Evolutionary conservation across 2,329 filamentous ascomycete genomes (phyloP).

Genomic region (Diplodia sapinea): DNA sequence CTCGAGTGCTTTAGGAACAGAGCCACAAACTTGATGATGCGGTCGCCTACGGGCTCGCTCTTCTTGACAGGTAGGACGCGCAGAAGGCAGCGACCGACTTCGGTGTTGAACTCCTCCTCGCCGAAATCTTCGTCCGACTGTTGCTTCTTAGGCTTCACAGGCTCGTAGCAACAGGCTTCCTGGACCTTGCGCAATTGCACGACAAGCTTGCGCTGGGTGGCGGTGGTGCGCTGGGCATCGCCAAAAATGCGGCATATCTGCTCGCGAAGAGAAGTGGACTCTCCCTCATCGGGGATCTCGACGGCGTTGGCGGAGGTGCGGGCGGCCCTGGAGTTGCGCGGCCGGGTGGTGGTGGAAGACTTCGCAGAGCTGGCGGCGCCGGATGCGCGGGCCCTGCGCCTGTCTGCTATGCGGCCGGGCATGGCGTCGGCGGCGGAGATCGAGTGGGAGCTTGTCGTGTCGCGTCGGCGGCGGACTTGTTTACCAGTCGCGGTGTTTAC

Average conservation of each 20-base stretch:
- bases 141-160: slow-evolving; percentile 58
- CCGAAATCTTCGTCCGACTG: slow-evolving; percentile 70
- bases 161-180: slow-evolving; percentile 74
- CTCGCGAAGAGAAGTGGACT: slow-evolving; percentile 71
- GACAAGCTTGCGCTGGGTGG: slow-evolving; percentile 86
- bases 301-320: slow-evolving; percentile 49
- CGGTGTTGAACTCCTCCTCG: slow-evolving; percentile 84
- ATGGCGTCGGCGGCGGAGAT: slow-evolving; percentile 41
- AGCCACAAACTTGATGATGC: slow-evolving; percentile 84
- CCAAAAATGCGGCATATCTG: slow-evolving; percentile 67
- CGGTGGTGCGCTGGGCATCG: slow-evolving; percentile 82
- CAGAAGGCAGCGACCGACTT: slow-evolving; percentile 82
- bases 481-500: slow-evolving; percentile 22
- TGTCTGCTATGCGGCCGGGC: slow-evolving; percentile 53
- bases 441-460: slow-evolving; percentile 28
- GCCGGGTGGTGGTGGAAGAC: slow-evolving; percentile 48
- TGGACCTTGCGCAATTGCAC: slow-evolving; percentile 90
- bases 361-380: slow-evolving; percentile 49
- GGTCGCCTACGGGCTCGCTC: slow-evolving; percentile 85
- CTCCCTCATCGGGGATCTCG: slow-evolving; percentile 72
- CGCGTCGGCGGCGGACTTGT: slow-evolving; percentile 32
- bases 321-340: slow-evolving; percentile 51
- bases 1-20: slow-evolving; percentile 76
- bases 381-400: slow-evolving; percentile 47
- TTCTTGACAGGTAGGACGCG: slow-evolving; percentile 88